Conservation (phyloP, 2,329 filamentous ascomycete species). For the Paracorniculantispora psalliotae region DNA sequence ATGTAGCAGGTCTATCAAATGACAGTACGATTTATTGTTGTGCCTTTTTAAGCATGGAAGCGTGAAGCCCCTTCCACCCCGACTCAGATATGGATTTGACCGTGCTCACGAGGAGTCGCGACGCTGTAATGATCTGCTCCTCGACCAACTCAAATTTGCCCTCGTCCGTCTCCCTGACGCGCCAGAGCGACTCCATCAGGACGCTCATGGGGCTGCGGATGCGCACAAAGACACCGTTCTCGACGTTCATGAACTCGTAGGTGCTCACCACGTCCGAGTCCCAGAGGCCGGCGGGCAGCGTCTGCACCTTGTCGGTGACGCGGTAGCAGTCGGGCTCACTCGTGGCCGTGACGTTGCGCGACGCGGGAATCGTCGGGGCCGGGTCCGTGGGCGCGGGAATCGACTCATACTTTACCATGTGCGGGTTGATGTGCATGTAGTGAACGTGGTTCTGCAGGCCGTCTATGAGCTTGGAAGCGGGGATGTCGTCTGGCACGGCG, state of each 20-base stretch:
- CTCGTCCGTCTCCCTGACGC: slow-evolving; percentile 28
- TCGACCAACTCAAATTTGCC: slow-evolving; percentile 41
- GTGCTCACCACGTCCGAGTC: slow-evolving; percentile 48
- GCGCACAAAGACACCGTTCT: slow-evolving; percentile 46
- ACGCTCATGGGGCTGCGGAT: slow-evolving; percentile 47
- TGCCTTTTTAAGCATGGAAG: slow-evolving; percentile 39
- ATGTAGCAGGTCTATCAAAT: background rate
- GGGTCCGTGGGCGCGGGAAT: slow-evolving; percentile 27
- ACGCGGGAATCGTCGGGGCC: slow-evolving; percentile 26
- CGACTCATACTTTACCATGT: slow-evolving; percentile 39
- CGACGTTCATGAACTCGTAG: slow-evolving; percentile 48
- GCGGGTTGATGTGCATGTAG: slow-evolving; percentile 49
- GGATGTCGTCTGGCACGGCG: slow-evolving; percentile 34
- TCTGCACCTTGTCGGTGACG: slow-evolving; percentile 46
- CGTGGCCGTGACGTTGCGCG: slow-evolving; percentile 21
- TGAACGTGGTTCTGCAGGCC: slow-evolving; percentile 48
- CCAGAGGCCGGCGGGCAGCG: slow-evolving; percentile 51
- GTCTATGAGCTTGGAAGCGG: slow-evolving; percentile 33
- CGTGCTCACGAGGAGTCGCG: slow-evolving; percentile 42
- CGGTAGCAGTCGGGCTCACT: slow-evolving; percentile 36
- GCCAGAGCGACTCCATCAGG: slow-evolving; percentile 51
- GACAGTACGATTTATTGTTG: slow-evolving; percentile 21
- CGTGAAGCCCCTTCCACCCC: slow-evolving; percentile 47
- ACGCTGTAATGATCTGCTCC: slow-evolving; percentile 46
- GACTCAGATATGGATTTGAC: slow-evolving; percentile 47